phyloP scores from a whole-genome alignment of 31 red algal species.

The Bonnemaisonia californica region DNA sequence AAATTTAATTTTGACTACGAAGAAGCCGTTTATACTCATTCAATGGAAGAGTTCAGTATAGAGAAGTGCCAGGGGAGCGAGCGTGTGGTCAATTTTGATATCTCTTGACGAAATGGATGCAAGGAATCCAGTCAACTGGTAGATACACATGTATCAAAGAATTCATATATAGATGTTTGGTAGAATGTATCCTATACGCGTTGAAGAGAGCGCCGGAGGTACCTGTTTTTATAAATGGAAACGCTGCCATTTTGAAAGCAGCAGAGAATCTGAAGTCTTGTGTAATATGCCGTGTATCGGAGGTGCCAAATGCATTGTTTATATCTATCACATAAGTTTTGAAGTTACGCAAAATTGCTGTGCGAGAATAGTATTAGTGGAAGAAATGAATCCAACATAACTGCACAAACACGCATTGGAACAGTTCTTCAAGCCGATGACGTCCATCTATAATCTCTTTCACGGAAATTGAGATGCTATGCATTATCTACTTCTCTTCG shows the following conservation, averaged over 20 bases:
- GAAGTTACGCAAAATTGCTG: not conserved
- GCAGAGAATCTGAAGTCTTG: not conserved
- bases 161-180: not conserved
- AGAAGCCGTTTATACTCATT: not conserved
- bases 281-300: not conserved
- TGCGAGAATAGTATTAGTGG: too few species aligned
- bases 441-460: slow-evolving; percentile 8
- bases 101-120: not conserved
- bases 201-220: not conserved
- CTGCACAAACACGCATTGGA: slow-evolving; percentile 3
- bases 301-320: not conserved
- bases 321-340: not conserved
- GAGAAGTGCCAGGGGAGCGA: not conserved
- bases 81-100: not conserved
- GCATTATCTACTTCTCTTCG: not conserved
- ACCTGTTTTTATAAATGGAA: not conserved
- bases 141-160: not conserved
- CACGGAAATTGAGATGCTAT: slow-evolving; percentile 15
- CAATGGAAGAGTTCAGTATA: not conserved
- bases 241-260: not conserved
- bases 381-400: not conserved
- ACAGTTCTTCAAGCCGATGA: not conserved
- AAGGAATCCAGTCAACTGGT: not conserved
- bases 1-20: not conserved
- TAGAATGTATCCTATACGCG: not conserved